Evolutionary conservation across 1,284 basidiomycete genomes (phyloP).

Genomic region (Cutaneotrichosporon sp.): DNA sequence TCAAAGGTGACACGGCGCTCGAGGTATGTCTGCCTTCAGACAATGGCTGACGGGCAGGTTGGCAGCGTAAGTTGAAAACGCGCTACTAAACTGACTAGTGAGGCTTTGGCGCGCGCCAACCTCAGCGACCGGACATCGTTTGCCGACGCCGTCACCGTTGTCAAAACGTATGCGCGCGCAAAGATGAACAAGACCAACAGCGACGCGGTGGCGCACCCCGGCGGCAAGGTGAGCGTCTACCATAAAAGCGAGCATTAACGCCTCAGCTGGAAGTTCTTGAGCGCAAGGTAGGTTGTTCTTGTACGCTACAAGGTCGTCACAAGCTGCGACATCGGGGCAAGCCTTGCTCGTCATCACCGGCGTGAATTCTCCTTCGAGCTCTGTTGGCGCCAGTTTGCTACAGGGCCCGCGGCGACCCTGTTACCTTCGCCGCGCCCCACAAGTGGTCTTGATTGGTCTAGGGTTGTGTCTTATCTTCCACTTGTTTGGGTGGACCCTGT

Average conservation of each 20-base stretch:
- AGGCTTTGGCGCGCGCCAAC: constrained; percentile 22
- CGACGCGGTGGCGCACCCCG: constrained; percentile 17
- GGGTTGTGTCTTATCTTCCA: too few species aligned
- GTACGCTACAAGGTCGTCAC: too few species aligned
- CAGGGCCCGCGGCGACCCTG: too few species aligned
- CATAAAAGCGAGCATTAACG: neutral
- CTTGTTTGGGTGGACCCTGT: neutral
- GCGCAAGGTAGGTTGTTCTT: neutral
- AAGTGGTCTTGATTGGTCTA: too few species aligned
- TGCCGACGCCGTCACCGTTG: constrained; percentile 17
- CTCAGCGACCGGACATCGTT: constrained; percentile 16
- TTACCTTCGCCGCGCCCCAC: too few species aligned
- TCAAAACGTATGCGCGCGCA: constrained; percentile 25
- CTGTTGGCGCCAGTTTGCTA: too few species aligned
- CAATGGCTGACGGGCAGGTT: neutral
- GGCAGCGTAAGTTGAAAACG: neutral
- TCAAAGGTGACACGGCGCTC: constrained; percentile 18
- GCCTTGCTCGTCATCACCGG: too few species aligned
- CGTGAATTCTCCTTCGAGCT: too few species aligned
- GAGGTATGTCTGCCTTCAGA: constrained; percentile 5
- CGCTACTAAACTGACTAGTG: neutral
- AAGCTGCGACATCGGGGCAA: too few species aligned
- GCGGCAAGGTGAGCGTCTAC: constrained; percentile 22
- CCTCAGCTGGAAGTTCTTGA: neutral
- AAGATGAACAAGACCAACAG: constrained; percentile 29